Base-by-base conservation (phyloP, 2,329 filamentous ascomycete species). In the Ilyonectria sp. region DNA sequence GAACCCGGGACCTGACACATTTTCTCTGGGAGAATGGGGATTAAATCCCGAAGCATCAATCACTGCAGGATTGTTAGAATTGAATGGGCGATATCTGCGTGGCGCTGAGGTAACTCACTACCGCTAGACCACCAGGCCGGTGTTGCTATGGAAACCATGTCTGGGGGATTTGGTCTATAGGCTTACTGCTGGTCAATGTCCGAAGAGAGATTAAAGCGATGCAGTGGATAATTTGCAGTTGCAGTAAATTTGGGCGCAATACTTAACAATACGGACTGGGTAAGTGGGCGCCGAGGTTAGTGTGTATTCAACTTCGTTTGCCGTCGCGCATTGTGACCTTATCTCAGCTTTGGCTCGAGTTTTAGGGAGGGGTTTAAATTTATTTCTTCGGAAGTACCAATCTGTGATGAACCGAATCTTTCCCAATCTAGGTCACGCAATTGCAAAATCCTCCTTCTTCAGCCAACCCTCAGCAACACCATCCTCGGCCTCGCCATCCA, bases 401-500 rank as follows among this genome's bases (percentile, higher is more conserved):
- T 26, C 5, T 26, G 26, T 6, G 26, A 6, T 26, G 26, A 26
- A 26, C 26, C 6, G 26, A 26, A 26, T 26, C 26, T 26, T 26
- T 26, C 26, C 26, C 26, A 26, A 26, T 11, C 31, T 10, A 11
- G 8, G 52, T 1, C 21, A 71, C 6, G 15, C 50, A 1, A 71
- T 13, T 0, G 69, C 11, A 4, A 60, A 44, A 15, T 71, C 50
- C 13, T 49, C 17, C 50, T 63, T 69, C n/a, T 58, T 3, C 4
- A 71, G 13, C 61, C 56, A 69, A 0, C 58, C 55, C 6, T 67
- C n/a, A 0, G 7, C 1, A 1, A 69, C 62, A 0, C 49, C 65
- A 8, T 1, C 4, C 7, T 70, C 59, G 0, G 44, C 63, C 31
- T 70, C 31, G 0, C 69, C 60, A 31, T 71, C 66, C 69, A 71